Evolutionary conservation across 352 stramenopile species (phyloP).

Genomic region (Aphanomyces stellatus): DNA sequence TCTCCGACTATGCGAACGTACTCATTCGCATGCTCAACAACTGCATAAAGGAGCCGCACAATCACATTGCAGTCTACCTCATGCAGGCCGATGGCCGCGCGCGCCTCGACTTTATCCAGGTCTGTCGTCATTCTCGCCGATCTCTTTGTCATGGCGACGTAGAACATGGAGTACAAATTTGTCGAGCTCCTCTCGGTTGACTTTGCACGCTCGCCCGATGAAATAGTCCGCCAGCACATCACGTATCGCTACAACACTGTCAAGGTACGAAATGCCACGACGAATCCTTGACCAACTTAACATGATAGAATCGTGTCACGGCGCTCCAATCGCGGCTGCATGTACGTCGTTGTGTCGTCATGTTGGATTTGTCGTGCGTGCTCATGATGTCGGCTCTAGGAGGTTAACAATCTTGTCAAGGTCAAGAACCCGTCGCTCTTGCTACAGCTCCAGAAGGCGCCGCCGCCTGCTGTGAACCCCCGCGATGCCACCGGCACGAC

Average conservation of each 20-base stretch:
- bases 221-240: conserved; percentile 89
- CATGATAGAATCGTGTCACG: conserved; percentile 53
- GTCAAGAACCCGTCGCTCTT: conserved; percentile 91
- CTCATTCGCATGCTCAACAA: conserved; percentile 94
- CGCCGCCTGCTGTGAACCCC: conserved; percentile 11
- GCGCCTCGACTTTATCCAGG: conserved; percentile 90
- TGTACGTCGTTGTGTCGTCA: conserved; percentile 27
- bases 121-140: conserved; percentile 1
- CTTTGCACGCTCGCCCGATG: conserved; percentile 84
- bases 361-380: background rate
- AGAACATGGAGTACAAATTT: conserved; percentile 97
- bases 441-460: conserved; percentile 42
- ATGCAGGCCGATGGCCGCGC: conserved; percentile 88
- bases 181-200: conserved; percentile 90
- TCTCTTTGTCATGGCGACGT: background rate
- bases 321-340: conserved; percentile 87
- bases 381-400: conserved; percentile 28
- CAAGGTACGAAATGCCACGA: conserved; percentile 38
- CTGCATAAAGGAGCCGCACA: conserved; percentile 93
- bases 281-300: background rate
- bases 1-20: conserved; percentile 90
- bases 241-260: conserved; percentile 92
- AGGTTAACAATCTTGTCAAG: conserved; percentile 93
- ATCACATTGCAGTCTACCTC: conserved; percentile 89
- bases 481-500: background rate